phyloP scores from a whole-genome alignment of 345 rosid species.

The Sonneratia caseolaris region DNA sequence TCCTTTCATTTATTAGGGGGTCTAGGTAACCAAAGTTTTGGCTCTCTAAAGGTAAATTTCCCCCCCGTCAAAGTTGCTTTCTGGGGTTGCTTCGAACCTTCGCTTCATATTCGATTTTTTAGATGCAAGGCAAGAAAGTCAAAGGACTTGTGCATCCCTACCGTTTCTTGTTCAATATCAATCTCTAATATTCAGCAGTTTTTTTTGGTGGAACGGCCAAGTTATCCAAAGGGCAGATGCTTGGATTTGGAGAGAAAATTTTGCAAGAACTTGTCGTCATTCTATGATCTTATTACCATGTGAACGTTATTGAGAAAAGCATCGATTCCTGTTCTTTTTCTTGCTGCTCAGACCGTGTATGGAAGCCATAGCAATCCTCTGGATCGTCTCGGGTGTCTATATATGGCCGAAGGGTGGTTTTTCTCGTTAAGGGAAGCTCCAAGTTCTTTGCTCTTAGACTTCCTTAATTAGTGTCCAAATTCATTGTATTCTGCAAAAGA shows the following conservation, averaged over 20 bases:
- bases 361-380: background rate
- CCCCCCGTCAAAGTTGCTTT: constrained; percentile 9
- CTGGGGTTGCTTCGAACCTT: constrained; percentile 19
- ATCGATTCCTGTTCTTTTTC: background rate
- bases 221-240: background rate
- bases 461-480: background rate
- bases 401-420: background rate
- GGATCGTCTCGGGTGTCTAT: background rate
- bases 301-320: background rate
- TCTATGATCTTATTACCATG: background rate
- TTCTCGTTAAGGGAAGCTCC: constrained; percentile 1
- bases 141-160: background rate
- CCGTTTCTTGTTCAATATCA: background rate
- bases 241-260: background rate
- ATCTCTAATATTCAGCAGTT: background rate
- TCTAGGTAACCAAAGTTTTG: background rate
- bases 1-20: constrained; percentile 12
- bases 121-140: constrained; percentile 15
- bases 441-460: background rate
- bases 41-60: background rate
- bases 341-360: background rate
- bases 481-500: background rate
- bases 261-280: background rate
- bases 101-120: constrained; percentile 20
- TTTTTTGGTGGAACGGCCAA: background rate